Evolutionary conservation across 2,329 filamentous ascomycete genomes (phyloP).

Genomic region (Rosellinia necatrix): DNA sequence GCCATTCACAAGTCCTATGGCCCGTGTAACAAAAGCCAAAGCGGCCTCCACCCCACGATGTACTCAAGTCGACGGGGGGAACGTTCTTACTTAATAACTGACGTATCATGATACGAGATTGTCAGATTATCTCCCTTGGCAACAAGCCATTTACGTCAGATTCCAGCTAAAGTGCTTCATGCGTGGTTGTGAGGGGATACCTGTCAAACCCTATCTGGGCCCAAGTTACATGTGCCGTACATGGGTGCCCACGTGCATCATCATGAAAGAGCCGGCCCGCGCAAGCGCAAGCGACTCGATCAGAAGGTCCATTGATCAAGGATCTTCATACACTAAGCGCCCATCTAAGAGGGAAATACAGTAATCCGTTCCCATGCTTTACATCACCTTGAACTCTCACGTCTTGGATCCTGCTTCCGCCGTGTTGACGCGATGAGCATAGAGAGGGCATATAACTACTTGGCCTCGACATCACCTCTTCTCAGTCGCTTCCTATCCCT

Average conservation of each 20-base stretch:
- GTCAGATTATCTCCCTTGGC: neutral
- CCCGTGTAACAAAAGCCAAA: neutral
- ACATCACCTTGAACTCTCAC: too few relatives aligned
- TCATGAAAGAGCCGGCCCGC: conserved; percentile 10
- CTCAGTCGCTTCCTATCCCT: too few relatives aligned
- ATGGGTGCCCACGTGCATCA: neutral
- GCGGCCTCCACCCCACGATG: neutral
- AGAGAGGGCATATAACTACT: too few relatives aligned
- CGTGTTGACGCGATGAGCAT: too few relatives aligned
- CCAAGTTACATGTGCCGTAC: neutral
- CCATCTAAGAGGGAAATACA: too few relatives aligned
- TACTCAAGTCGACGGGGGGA: neutral
- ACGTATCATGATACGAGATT: neutral
- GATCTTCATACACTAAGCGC: too few relatives aligned
- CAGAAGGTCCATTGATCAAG: neutral
- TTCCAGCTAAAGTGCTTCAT: conserved; percentile 7
- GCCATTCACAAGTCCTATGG: neutral
- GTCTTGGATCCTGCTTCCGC: too few relatives aligned
- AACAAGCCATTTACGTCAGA: neutral
- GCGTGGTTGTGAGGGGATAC: too few relatives aligned
- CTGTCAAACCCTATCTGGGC: neutral
- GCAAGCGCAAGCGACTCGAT: conserved; percentile 7
- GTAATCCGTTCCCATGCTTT: too few relatives aligned
- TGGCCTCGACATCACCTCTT: too few relatives aligned
- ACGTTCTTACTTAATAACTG: neutral